Evolutionary conservation across 371 early-diverging fungal genomes (phyloP), one percentile per base, ranked within the genome.

Genomic region (Mucor irregularis): DNA sequence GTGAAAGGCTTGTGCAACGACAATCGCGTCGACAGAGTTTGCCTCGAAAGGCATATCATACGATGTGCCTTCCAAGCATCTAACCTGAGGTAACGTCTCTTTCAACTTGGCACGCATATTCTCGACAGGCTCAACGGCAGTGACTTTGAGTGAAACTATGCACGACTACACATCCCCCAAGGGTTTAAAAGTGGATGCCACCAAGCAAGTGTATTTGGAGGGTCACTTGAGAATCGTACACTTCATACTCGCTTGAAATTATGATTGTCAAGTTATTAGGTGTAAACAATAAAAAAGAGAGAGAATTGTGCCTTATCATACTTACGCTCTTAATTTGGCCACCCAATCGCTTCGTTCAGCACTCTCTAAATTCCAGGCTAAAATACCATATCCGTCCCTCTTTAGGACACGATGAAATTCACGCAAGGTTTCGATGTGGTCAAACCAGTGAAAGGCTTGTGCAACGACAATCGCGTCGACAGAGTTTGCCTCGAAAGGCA

Each of bases 131-230:
- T 81, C 81, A n/a, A 81, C 68, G 0, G 76, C 73, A 1, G 73
- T 95, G 40, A 89, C 87, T 0, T 58, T 76, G 3, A 88, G 90
- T 0, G 96, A 94, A 61, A 73, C 74, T 13, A 83, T 95, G 61
- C 91, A 83, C 42, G 71, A 81, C 30, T 79, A 71, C 44, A 66
- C 73, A 25, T 77, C 76, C 3, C 73, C 78, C 11, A 73, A 81
- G 34, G 74, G 71, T 4, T 33, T 67, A 2, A 61, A 82, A 61
- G 92, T 90, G 16, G 84, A 86, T 17, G 93, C 90, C 1, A 92
- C 93, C 14, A 96, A 96, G 63, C 92, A 94, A 69, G 81, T 81
- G 13, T 82, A 81, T 53, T 64, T 98, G 17, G 96, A 96, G 39
- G 69, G 57, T 4, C 71, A n/a, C n/a, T n/a, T n/a, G n/a, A n/a